A percentile compares a stretch with the other conserved stretches of the same genome.
Evolutionary conservation across 2,329 filamentous ascomycete genomes (phyloP).

Genomic region (Albophoma yamanashiensis): DNA sequence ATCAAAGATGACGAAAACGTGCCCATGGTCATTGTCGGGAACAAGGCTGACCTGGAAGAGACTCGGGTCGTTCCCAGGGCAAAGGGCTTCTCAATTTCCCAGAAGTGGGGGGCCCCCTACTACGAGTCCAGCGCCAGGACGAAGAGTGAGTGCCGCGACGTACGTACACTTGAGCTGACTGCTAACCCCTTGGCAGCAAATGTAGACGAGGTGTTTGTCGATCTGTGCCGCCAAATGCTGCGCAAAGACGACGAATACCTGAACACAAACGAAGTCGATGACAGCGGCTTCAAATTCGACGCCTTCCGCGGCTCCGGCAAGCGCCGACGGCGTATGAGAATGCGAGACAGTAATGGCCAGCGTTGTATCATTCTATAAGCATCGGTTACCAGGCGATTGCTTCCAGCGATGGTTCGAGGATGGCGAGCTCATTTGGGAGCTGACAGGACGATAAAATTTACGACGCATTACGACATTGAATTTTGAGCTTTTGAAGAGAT

Average conservation of each 20-base stretch:
- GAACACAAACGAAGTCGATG: slow-evolving; percentile 20
- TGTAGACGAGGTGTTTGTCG: slow-evolving; percentile 81
- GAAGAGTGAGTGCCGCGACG: slow-evolving; percentile 38
- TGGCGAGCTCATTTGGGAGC: not conserved
- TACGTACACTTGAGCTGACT: not conserved
- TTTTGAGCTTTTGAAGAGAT: not conserved
- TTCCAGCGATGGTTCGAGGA: not conserved
- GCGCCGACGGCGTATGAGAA: slow-evolving; percentile 17
- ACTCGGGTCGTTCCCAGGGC: slow-evolving; percentile 68
- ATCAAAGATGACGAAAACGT: slow-evolving; percentile 83
- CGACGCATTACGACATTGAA: not conserved
- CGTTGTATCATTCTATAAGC: slow-evolving; percentile 32
- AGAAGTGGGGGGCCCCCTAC: slow-evolving; percentile 80
- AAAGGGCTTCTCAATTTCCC: slow-evolving; percentile 74
- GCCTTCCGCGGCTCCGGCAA: slow-evolving; percentile 15
- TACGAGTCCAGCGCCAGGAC: slow-evolving; percentile 82
- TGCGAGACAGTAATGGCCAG: slow-evolving; percentile 20
- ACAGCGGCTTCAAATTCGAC: slow-evolving; percentile 30
- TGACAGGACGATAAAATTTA: not conserved
- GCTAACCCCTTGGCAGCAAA: slow-evolving; percentile 44
- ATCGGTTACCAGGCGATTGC: not conserved
- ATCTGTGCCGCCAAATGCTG: slow-evolving; percentile 76
- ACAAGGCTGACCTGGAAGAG: slow-evolving; percentile 85
- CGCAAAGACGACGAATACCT: slow-evolving; percentile 51
- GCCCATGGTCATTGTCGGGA: slow-evolving; percentile 83